Base-by-base conservation (phyloP, 1,284 basidiomycete species). In the Irpex sp. region DNA sequence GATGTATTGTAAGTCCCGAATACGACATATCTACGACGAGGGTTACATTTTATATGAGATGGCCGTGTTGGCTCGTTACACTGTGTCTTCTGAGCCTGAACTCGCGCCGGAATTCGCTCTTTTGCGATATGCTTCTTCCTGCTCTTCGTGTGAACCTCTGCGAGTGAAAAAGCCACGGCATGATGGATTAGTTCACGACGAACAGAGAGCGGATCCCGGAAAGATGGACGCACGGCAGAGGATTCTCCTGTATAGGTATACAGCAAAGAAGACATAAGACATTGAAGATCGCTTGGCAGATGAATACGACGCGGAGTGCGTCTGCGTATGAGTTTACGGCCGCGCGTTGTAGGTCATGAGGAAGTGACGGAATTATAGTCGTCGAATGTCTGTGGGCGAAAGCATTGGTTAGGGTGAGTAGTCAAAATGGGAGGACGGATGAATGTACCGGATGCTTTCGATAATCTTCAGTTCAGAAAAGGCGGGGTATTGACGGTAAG, bases 301-400 rank as follows among this genome's bases (percentile, higher is more conserved):
- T 89, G 84, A 99, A 99, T 69, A 98, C 96, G 75, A 92, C 90
- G 76, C 90, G 90, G 75, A 99, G 85, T 63, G 96, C 95, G 77
- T 91, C 89, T 44, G 92, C 90, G 82, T 99, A 99, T 0, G 96
- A 95, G 74, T 90, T 87, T 64, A 95, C 88, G 1, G 97, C 98
- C 43, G 92, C 92, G 74, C 88, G 82, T 76, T 86, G 89, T 67
- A 92, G 78, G 44, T 82, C 77, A 60, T 91, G 89, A 9, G 92
- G 85, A 59, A 99, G 88, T 63, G 85, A 83, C 67, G 90, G 89
- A 83, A 99, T 97, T 71, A 94, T 90, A 54, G 88, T 89, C 20
- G 95, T 94, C 68, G 94, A 94, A 82, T 96, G 95, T 65, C 97
- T 95, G 78, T 63, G 71, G 43, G 24, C 20, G 18, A 11, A 64